Evolutionary conservation across 2,329 filamentous ascomycete genomes (phyloP), one percentile per base, ranked within the genome.

Genomic region (Ophiocordyceps camponoti-saundersi): DNA sequence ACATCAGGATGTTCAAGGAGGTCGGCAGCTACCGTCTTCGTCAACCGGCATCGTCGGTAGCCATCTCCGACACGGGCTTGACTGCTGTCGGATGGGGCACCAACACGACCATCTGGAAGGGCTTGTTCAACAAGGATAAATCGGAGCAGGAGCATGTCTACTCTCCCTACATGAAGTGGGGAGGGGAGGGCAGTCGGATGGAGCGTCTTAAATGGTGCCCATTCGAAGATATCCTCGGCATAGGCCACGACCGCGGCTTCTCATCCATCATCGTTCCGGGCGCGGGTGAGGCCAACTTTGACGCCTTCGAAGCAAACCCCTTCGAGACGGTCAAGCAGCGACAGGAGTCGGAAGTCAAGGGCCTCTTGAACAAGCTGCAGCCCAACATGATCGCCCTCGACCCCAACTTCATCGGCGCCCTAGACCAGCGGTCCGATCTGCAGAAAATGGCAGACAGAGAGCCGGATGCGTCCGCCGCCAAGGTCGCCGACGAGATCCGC

Each of bases 301-400:
- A 98, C 62, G 85, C 88, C 3, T 71, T 95, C 47, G 92, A 98
- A 64, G 73, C 81, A 55, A 98, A 98, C 69, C 92, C 92, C 32
- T 96, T 90, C 73, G 92, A 96, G 67, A 95, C 83, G 46, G 75
- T 72, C 57, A 93, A 92, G 67, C 89, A 96, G 67, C 79, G 92
- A 57, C 89, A 93, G 64, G 92, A 98, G 65, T 75, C 76, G 45
- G 92, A 98, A 65, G 88, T 98, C 62, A 87, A 85, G 69, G 72
- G 77, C 13, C 72, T 98, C 52, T 77, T 98, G 56, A 94, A 93
- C 72, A 98, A 98, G 69, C 72, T 98, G 44, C 80, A 89, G 57
- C 90, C 92, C 3, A 90, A 95, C 59, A 98, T 96, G 87, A 98
- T 98, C 52, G 85, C 87, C 1, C 71, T 98, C 21, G 82, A 98